Base-by-base conservation (phyloP, 345 rosid species). In the Tarenaya hassleriana region DNA sequence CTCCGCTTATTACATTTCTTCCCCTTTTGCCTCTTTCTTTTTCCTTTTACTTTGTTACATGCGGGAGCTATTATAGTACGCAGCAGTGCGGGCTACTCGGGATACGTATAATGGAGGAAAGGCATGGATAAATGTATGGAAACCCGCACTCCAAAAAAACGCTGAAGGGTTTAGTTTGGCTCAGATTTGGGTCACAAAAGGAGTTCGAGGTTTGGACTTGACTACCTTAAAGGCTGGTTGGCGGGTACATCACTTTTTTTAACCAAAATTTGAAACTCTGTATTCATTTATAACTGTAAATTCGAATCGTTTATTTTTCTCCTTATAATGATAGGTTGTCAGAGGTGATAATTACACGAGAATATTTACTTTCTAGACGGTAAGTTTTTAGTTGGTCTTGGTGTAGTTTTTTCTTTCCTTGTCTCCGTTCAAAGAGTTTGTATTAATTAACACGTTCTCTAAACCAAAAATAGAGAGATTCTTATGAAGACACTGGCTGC, bases 361-460 rank as follows among this genome's bases (percentile, higher is more conserved):
- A 66, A 73, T 83, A 16, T 83, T 83, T 73, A 74, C 77, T 47
- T 83, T 77, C 47, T 80, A 86, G 91, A 83, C 91, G 41, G 86
- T 83, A 60, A 71, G 78, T 54, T 24, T 5, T 24, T n/a, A n/a
- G n/a, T n/a, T n/a, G n/a, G n/a, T n/a, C n/a, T n/a, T n/a, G n/a
- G n/a, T n/a, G n/a, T n/a, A n/a, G n/a, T n/a, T n/a, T n/a, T n/a
- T n/a, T n/a, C n/a, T n/a, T n/a, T n/a, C n/a, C n/a, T n/a, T n/a
- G n/a, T n/a, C n/a, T n/a, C n/a, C n/a, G n/a, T n/a, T n/a, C n/a
- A n/a, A n/a, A n/a, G n/a, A n/a, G n/a, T n/a, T n/a, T n/a, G n/a
- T n/a, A n/a, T n/a, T n/a, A n/a, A n/a, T n/a, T n/a, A n/a, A n/a
- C n/a, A n/a, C n/a, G n/a, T n/a, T n/a, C n/a, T n/a, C n/a, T n/a